A percentile compares a stretch with the other conserved stretches of the same genome.
These are phyloP conservation scores for Brassica napus DNA, from an alignment of 345 rosid species.

Conservation along the genomic window Da-Ae NC_063434.1:27750501-27751000, in stretches of 20 bases:
- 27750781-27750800: conserved; percentile 70
- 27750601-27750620: conserved; percentile 49
- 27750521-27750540: conserved; percentile 64
- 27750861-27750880: conserved; percentile 20
- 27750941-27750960: conserved; percentile 87
- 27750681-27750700: background rate
- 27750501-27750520: conserved; percentile 88
- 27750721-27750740: conserved; percentile 3
- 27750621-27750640: conserved; percentile 39
- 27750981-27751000: conserved; percentile 67
- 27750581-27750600: conserved; percentile 44
- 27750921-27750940: conserved; percentile 86
- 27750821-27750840: conserved; percentile 1
- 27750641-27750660: background rate
- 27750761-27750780: conserved; percentile 50
- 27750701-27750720: conserved; percentile 15
- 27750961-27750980: conserved; percentile 74
- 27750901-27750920: conserved; percentile 77
- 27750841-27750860: conserved; percentile 2
- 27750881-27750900: conserved; percentile 65
- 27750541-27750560: conserved; percentile 72
- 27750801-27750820: conserved; percentile 66
- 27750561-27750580: conserved; percentile 66
- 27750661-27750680: conserved; percentile 5
- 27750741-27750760: conserved; percentile 45